Conservation (phyloP, 352 stramenopile genomes). For the Globisporangium polare region DNA sequence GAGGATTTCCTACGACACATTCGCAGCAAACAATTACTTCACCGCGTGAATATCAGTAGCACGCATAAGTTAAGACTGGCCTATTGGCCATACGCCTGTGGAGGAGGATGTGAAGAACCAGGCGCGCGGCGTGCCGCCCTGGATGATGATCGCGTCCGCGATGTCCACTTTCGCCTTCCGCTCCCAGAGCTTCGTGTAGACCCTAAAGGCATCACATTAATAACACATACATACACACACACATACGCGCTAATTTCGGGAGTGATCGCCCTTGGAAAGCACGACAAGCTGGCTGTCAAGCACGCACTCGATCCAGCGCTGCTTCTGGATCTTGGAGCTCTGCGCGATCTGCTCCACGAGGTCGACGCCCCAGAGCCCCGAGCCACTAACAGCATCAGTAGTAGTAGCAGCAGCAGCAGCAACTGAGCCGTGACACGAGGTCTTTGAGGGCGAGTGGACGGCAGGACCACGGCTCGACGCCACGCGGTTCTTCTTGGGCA, state of each 20-base stretch:
- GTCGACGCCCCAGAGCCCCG: slow-evolving; percentile 34
- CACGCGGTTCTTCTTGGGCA: slow-evolving; percentile 7
- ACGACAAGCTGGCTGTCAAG: too few species aligned
- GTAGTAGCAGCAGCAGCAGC: not conserved
- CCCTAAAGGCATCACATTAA: slow-evolving; percentile 23
- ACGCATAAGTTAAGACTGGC: too few species aligned
- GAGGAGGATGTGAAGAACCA: slow-evolving; percentile 62
- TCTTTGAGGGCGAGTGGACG: not conserved
- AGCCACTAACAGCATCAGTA: not conserved
- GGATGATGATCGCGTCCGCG: slow-evolving; percentile 47
- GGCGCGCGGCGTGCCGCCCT: slow-evolving; percentile 30
- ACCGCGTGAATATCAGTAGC: too few species aligned
- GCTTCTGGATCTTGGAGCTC: slow-evolving; percentile 39
- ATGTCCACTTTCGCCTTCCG: slow-evolving; percentile 57
- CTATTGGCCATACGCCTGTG: slow-evolving; percentile 34
- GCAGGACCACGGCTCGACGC: not conserved
- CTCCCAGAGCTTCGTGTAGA: slow-evolving; percentile 59
- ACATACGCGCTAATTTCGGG: too few species aligned
- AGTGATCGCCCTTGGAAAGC: not conserved
- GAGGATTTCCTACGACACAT: slow-evolving; percentile 37
- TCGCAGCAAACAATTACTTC: too few species aligned
- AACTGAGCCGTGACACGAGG: not conserved
- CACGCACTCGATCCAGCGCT: slow-evolving; percentile 56
- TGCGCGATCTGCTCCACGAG: slow-evolving; percentile 50
- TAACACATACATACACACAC: too few species aligned